Conservation (phyloP, 345 rosid species). For the Syzygium aromaticum region DNA sequence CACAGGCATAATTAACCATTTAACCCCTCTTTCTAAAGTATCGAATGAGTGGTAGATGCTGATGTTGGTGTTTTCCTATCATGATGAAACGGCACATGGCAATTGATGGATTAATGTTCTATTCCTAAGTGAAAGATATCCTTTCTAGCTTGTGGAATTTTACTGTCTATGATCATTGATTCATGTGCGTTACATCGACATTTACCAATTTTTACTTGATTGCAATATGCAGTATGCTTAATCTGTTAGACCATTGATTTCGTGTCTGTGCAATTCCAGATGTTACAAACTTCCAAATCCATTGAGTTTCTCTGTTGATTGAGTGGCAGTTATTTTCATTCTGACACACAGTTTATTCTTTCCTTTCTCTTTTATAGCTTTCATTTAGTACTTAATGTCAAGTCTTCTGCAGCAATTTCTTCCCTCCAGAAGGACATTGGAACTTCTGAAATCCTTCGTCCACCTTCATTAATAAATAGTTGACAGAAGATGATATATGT, state of each 20-base stretch:
- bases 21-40: not conserved
- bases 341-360: not conserved
- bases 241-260: not conserved
- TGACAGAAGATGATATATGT: not conserved
- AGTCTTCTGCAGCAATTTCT: not conserved
- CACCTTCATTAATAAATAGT: not conserved
- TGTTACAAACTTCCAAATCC: not conserved
- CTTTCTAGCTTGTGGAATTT: not conserved
- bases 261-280: not conserved
- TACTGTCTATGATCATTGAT: not conserved
- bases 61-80: not conserved
- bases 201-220: not conserved
- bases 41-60: not conserved
- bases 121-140: not conserved
- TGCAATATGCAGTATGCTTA: not conserved
- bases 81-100: not conserved
- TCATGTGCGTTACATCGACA: not conserved
- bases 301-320: not conserved
- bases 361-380: not conserved
- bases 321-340: not conserved
- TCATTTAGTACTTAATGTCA: not conserved
- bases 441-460: not conserved
- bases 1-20: conserved; percentile 49
- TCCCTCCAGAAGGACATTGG: not conserved
- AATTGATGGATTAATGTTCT: not conserved